These are phyloP conservation scores for Alternaria alternata DNA, from an alignment of 2,329 filamentous ascomycete species.

Conservation along the genomic window DNA sequence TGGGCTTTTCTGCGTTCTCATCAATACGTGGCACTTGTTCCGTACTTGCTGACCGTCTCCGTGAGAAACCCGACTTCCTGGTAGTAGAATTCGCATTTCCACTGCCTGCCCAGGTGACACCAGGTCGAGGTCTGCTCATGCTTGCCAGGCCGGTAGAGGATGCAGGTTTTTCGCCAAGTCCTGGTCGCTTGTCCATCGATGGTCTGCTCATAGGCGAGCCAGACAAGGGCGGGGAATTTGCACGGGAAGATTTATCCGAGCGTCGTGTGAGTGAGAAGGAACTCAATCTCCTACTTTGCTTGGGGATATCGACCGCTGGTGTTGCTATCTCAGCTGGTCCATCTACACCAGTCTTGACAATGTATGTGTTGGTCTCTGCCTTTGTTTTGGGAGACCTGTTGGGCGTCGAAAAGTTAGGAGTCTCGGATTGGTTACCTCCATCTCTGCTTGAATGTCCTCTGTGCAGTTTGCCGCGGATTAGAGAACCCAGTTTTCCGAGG, in stretches of 20 bases:
- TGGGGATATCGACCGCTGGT: constrained; percentile 35
- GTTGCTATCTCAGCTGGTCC: constrained; percentile 34
- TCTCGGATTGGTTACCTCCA: constrained; percentile 6
- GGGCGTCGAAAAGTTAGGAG: constrained; percentile 3
- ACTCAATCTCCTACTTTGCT: constrained; percentile 41
- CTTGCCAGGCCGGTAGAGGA: constrained; percentile 43
- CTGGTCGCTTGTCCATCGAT: constrained; percentile 24
- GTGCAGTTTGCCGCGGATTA: constrained; percentile 41
- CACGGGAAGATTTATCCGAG: constrained; percentile 49
- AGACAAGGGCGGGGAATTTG: constrained; percentile 47
- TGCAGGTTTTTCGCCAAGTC: constrained; percentile 29
- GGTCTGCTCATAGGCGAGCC: constrained; percentile 49
- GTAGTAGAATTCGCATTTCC: constrained; percentile 19
- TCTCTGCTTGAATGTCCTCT: constrained; percentile 17
- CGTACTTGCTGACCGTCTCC: constrained; percentile 49
- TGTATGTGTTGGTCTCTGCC: constrained; percentile 24
- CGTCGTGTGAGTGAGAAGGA: constrained; percentile 51
- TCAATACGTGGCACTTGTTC: constrained; percentile 41
- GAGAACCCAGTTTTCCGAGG: constrained; percentile 42
- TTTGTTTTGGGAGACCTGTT: constrained; percentile 12
- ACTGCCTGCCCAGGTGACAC: constrained; percentile 43
- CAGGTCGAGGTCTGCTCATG: constrained; percentile 38
- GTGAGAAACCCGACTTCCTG: constrained; percentile 34
- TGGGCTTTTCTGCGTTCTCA: constrained; percentile 37
- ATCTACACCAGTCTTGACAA: constrained; percentile 43